Base-by-base conservation (phyloP, 2,329 filamentous ascomycete species). In the Pseudocercospora pini-densiflorae region DNA sequence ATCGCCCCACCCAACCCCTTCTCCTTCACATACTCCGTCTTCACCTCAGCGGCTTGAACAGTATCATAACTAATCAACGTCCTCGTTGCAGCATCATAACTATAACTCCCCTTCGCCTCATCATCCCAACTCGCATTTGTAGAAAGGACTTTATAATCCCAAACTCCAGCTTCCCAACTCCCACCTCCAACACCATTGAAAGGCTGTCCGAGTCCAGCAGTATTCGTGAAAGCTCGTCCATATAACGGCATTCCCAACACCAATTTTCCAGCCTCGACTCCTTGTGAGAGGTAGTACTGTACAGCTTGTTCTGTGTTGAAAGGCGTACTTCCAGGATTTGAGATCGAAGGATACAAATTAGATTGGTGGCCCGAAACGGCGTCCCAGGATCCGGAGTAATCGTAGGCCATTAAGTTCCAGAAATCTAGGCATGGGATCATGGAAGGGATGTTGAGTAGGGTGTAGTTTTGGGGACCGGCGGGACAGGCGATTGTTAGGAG, bases 231-330 rank as follows among this genome's bases (percentile, higher is more conserved):
- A 0, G 92, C 88, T 29, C 93, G 91, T 1, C 94, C 94, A 77
- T 97, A 97, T 14, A 98, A 82, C 1, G 94, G 94, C 91, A 97
- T 94, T 2, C 94, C 94, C 12, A 97, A 79, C 3, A 97, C 90
- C 61, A 98, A 87, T 80, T 97, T 97, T 65, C 83, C 75, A 0
- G 88, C 76, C 0, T 85, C 74, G 0, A 97, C 88, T 5, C 81
- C 81, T 3, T 85, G 84, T 1, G 79, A 75, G 10, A 86, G 81
- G 81, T 97, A 97, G 72, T 88, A 85, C 16, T 88, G 81, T 6
- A 97, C 81, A 0, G 93, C 93, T 0, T 84, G 81, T 2, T 87
- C 82, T 2, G 91, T 92, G 79, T 87, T 92, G 81, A 93, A 97
- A 0, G 93, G 93, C 0, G 94, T 97, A 59, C 84, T 83, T 0